Evolutionary conservation across 306 rosid species (phyloP), one percentile per base, ranked within the genome.

Genomic region (Carpinus fangiana): DNA sequence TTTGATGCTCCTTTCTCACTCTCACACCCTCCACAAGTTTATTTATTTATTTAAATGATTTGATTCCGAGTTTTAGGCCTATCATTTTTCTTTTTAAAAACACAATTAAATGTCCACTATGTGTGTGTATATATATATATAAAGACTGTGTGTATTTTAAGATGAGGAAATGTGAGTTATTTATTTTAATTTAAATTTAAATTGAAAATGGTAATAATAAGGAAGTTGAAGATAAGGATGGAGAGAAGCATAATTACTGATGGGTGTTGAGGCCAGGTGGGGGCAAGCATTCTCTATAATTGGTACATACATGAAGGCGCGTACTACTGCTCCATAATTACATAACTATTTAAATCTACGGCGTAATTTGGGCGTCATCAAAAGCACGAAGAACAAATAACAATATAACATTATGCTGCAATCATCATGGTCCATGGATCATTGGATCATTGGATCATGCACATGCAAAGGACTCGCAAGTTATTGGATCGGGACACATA

Each of bases 261-360:
- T 67, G 72, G 72, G 72, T 4, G 23, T 43, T 21, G 72, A 67
- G 72, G 7, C 26, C 26, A 18, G 26, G 72, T 66, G 72, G 72
- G 72, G 72, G 51, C 72, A 41, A 26, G 28, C 26, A 28, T 8
- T n/a, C 72, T 67, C 72, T 67, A 38, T 67, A 67, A 67, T 67
- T 8, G 72, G 31, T 67, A 41, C 31, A 10, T 67, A 18, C 14
- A 31, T 31, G 46, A 62, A 62, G 69, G 45, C 38, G 69, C 69
- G 26, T 23, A 23, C 26, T 23, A 31, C 69, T 31, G 13, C 3
- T 34, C 17, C 69, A 62, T 31, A 62, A 12, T 62, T 62, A 62
- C 4, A 2, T 8, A 6, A 62, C 45, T 62, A 31, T 26, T 62
- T 62, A 62, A 31, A 62, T 62, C 28, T 62, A 62, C 9, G 69